Evolutionary conservation across 2,329 filamentous ascomycete genomes (phyloP).

Genomic region (Fusarium longipes): DNA sequence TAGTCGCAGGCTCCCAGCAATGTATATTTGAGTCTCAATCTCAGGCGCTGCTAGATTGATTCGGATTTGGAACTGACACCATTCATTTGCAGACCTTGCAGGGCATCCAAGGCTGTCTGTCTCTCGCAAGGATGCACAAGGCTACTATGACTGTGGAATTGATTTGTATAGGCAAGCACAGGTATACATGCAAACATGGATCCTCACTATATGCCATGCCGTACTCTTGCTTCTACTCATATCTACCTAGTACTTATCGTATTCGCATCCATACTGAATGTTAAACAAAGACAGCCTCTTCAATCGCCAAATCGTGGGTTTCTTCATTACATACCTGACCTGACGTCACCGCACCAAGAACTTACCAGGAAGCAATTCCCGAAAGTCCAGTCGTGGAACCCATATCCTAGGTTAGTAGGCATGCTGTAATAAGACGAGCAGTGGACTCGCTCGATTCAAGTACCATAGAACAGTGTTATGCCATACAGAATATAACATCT

Average conservation of each 20-base stretch:
- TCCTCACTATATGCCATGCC: not conserved
- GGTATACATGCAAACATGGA: no score
- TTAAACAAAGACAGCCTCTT: not conserved
- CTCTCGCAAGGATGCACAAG: slow-evolving; percentile 21
- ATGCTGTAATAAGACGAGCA: not conserved
- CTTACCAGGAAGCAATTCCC: slow-evolving; percentile 18
- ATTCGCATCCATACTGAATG: not conserved
- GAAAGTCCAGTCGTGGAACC: slow-evolving; percentile 16
- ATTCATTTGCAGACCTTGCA: slow-evolving; percentile 25
- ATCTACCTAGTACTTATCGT: not conserved
- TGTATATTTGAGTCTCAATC: slow-evolving; percentile 16
- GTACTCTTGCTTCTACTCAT: not conserved
- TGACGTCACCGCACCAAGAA: slow-evolving; percentile 30
- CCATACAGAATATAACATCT: not conserved
- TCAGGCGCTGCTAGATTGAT: slow-evolving; percentile 20
- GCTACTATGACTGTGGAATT: no score
- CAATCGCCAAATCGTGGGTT: slow-evolving; percentile 10
- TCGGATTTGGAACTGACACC: slow-evolving; percentile 25
- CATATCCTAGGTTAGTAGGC: not conserved
- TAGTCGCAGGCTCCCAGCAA: slow-evolving; percentile 18
- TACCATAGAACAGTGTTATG: not conserved
- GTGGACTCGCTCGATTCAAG: slow-evolving; percentile 1
- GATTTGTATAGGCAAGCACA: no score
- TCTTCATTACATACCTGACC: slow-evolving; percentile 10
- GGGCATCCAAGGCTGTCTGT: slow-evolving; percentile 4